phyloP scores from a whole-genome alignment of 2,329 filamentous ascomycete genomes.

The Trichoderma sp. region DNA sequence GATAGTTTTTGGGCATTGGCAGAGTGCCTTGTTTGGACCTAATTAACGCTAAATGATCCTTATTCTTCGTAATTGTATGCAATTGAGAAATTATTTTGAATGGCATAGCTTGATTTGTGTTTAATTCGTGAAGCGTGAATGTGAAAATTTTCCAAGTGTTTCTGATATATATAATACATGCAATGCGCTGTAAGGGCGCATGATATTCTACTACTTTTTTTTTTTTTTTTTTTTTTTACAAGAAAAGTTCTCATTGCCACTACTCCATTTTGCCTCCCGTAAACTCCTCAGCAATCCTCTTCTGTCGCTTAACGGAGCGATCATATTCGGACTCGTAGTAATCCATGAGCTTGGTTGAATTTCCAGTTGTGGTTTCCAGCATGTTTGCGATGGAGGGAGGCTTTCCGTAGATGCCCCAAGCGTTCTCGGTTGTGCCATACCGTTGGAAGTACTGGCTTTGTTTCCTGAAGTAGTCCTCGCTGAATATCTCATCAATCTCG shows the following conservation, averaged over 20 bases:
- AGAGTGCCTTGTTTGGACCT: background rate
- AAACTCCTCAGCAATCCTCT: conserved; percentile 59
- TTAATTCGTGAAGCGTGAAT: conserved; percentile 16
- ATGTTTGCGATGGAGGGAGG: conserved; percentile 50
- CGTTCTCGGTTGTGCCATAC: conserved; percentile 47
- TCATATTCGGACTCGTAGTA: conserved; percentile 43
- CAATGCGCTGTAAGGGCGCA: conserved; percentile 25
- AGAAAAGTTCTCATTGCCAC: background rate
- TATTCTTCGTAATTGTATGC: background rate
- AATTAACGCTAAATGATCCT: background rate
- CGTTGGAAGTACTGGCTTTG: conserved; percentile 36
- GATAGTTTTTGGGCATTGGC: background rate
- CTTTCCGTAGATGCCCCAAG: conserved; percentile 53
- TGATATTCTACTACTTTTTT: conserved; percentile 32
- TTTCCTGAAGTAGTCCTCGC: conserved; percentile 57
- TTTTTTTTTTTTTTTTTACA: conserved; percentile 14
- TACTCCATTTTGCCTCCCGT: conserved; percentile 60
- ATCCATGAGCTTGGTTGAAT: conserved; percentile 42
- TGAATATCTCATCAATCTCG: conserved; percentile 76
- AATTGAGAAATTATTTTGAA: background rate
- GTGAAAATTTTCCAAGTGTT: background rate
- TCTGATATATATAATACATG: conserved; percentile 32
- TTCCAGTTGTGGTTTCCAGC: conserved; percentile 42
- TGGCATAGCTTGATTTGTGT: background rate
- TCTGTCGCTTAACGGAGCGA: conserved; percentile 54